phyloP scores from a whole-genome alignment of 1,284 basidiomycete species.

The Microbotryum scabiosae region DNA sequence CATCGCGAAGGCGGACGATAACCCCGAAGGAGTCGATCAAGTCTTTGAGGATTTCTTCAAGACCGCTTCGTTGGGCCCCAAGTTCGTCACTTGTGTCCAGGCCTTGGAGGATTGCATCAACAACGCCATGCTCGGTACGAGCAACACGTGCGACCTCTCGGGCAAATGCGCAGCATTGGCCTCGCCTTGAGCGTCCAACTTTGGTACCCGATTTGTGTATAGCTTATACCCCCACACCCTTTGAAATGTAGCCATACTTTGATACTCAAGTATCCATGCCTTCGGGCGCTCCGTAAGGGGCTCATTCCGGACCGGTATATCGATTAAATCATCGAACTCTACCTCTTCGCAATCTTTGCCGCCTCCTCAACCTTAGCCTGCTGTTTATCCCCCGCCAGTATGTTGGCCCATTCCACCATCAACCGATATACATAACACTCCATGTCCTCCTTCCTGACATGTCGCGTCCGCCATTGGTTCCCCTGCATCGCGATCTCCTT shows the following conservation, averaged over 20 bases:
- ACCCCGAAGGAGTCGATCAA: neutral
- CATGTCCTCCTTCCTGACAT: slow-evolving; percentile 77
- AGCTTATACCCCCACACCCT: too few relatives aligned
- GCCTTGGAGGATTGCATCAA: slow-evolving; percentile 19
- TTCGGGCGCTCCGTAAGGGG: too few relatives aligned
- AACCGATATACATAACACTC: slow-evolving; percentile 77
- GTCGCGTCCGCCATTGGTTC: slow-evolving; percentile 75
- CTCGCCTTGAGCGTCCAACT: too few relatives aligned
- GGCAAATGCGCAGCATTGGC: neutral
- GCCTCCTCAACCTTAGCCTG: too few relatives aligned
- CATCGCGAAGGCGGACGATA: slow-evolving; percentile 5
- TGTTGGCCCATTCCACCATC: slow-evolving; percentile 76
- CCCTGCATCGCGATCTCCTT: slow-evolving; percentile 76
- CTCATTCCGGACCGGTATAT: too few relatives aligned
- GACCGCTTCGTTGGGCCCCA: slow-evolving; percentile 8
- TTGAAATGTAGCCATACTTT: too few relatives aligned
- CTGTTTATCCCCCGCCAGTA: slow-evolving; percentile 48
- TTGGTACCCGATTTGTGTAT: too few relatives aligned
- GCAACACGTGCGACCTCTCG: slow-evolving; percentile 1
- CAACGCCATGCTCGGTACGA: neutral
- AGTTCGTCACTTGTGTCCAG: slow-evolving; percentile 10
- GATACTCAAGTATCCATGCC: too few relatives aligned
- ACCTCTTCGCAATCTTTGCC: too few relatives aligned
- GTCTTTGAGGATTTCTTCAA: slow-evolving; percentile 5
- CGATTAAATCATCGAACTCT: too few relatives aligned